Evolutionary conservation across 164 flowering plant species (phyloP), one percentile per base, ranked within the genome.

Genomic region (Kalanchoe fedtschenkoi): DNA sequence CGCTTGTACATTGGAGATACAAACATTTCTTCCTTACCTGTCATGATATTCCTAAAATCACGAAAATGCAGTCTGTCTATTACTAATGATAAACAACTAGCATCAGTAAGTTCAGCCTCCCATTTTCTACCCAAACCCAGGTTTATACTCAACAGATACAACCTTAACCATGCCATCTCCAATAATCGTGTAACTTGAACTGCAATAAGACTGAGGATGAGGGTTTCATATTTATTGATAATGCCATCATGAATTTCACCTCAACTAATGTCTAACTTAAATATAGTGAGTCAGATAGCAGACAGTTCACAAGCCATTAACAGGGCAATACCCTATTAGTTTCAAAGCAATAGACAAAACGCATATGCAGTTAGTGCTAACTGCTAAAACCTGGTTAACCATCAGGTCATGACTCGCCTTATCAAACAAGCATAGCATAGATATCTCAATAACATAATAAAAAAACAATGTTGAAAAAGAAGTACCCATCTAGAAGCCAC

Each of bases 401-500:
- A 37, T 37, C 39, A 37, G 39, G 8, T 4, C 2, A 5, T 1
- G 2, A 11, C 2, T 26, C 33, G 17, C 10, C 3, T 61, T 39
- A 5, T 39, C 53, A 41, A 28, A 24, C 44, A 24, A 61, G 17
- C 32, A 21, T n/a, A 16, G 35, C 3, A 22, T 43, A 2, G 32
- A 9, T 44, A 53, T 44, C 16, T 19, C 22, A 46, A 17, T 16
- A 51, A 60, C 6, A 26, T 26, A 24, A 54, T 56, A 33, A 9
- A 47, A 29, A 54, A n/a, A 14, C 42, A 1, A 15, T 35, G 29
- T 19, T 26, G 34, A 58, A 26, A 11, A 61, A 30, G 34, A 41
- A 19, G 51, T 76, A 92, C 98, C 96, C 86, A 77, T 73, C 78
- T 80, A 58, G 77, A 65, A 66, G 80, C 96, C 79, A 89, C 71